A percentile compares a stretch with the other conserved stretches of the same genome.
phyloP scores from a whole-genome alignment of 1,139 yeast species.

The Zygosaccharomyces sapae region DNA sequence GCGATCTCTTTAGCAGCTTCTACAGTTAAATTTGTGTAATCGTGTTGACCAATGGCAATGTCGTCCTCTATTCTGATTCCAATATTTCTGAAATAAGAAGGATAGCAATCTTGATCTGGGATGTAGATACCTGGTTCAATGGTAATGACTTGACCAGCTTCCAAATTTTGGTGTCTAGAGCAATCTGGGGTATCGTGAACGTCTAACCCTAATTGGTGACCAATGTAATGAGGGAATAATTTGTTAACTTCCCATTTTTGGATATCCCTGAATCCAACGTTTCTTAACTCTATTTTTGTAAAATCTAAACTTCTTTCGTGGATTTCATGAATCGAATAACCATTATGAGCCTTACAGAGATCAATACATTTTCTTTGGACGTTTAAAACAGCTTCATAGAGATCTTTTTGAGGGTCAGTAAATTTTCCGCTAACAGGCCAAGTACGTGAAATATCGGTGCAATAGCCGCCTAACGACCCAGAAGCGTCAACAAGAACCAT shows the following conservation, averaged over 20 bases:
- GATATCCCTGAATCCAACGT: conserved; percentile 61
- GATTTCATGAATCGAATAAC: conserved; percentile 63
- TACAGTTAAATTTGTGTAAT: conserved; percentile 61
- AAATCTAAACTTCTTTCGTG: conserved; percentile 63
- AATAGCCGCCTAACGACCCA: conserved; percentile 89
- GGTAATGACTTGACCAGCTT: conserved; percentile 73
- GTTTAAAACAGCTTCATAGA: conserved; percentile 81
- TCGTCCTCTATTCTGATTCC: conserved; percentile 97
- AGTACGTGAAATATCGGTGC: conserved; percentile 92
- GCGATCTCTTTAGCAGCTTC: conserved; percentile 81
- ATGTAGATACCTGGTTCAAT: conserved; percentile 94
- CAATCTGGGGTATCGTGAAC: conserved; percentile 77
- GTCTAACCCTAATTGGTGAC: conserved; percentile 92
- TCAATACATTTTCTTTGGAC: conserved; percentile 79
- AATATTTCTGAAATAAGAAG: conserved; percentile 76
- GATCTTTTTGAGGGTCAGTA: conserved; percentile 70
- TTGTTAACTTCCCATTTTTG: conserved; percentile 50
- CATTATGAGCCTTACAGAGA: conserved; percentile 47
- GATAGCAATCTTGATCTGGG: conserved; percentile 66
- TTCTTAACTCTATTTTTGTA: conserved; percentile 60
- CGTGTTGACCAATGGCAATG: conserved; percentile 63
- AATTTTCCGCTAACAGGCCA: conserved; percentile 87
- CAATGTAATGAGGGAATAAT: conserved; percentile 90
- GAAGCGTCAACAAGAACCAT: conserved; percentile 93
- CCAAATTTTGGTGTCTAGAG: conserved; percentile 49